phyloP scores from a whole-genome alignment of 345 rosid genomes.

The Mallotus nudiflorus region DNA sequence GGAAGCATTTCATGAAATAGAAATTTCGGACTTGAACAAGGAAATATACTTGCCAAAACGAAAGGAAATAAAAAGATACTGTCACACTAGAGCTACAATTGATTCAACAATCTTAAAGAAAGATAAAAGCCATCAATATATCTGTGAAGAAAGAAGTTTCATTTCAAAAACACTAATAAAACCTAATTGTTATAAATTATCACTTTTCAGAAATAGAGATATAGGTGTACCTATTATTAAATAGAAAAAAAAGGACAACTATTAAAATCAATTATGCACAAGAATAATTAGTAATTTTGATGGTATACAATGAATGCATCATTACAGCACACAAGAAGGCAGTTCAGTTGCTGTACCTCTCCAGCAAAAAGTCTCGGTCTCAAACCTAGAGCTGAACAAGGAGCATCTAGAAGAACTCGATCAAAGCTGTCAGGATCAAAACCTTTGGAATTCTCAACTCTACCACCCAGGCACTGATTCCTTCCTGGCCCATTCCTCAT shows the following conservation, averaged over 20 bases:
- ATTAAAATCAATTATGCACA: neutral
- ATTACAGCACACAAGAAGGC: neutral
- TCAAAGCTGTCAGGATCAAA: conserved; percentile 84
- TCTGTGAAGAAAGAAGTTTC: neutral
- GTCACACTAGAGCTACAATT: neutral
- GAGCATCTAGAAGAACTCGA: conserved; percentile 94
- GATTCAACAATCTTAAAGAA: neutral
- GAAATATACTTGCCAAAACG: neutral
- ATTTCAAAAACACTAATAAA: neutral
- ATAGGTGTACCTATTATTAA: neutral
- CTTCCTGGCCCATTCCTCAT: conserved; percentile 93
- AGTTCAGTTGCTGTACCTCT: conserved; percentile 51
- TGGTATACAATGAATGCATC: neutral
- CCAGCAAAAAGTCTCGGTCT: conserved; percentile 89
- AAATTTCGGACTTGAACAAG: no score
- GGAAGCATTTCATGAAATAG: no score
- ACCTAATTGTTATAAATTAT: neutral
- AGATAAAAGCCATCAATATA: neutral
- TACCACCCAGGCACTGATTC: conserved; percentile 71
- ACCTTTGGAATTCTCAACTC: conserved; percentile 78
- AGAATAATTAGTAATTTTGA: neutral
- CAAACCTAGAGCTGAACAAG: conserved; percentile 99
- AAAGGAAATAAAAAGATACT: neutral
- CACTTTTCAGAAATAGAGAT: neutral
- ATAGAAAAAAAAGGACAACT: neutral